Evolutionary conservation across 805 yeast species (phyloP).

Genomic region (Ogataea chonburiensis): DNA sequence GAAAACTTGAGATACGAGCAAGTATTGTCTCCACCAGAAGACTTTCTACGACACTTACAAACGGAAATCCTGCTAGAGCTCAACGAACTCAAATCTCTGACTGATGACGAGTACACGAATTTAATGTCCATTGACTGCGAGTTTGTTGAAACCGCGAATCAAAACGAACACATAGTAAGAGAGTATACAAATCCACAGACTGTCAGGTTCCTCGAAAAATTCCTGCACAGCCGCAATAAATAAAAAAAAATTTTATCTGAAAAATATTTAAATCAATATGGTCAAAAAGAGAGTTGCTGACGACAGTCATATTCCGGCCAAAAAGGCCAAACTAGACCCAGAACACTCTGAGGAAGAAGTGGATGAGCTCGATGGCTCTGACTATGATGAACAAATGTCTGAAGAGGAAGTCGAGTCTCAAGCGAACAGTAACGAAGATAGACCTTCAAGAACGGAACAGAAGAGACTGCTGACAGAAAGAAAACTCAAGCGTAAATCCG

Average conservation of each 20-base stretch:
- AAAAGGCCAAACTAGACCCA: constrained; percentile 29
- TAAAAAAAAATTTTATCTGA: constrained; percentile 12
- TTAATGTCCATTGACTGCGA: constrained; percentile 19
- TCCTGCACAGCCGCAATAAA: constrained; percentile 13
- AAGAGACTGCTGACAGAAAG: constrained; percentile 75
- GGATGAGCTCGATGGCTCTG: constrained; percentile 36
- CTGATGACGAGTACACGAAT: constrained; percentile 7
- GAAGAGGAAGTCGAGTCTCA: constrained; percentile 31
- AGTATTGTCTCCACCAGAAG: constrained; percentile 15
- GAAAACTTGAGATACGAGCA: constrained; percentile 13
- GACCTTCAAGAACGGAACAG: constrained; percentile 80
- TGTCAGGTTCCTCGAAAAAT: constrained; percentile 17
- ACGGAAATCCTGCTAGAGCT: constrained; percentile 11
- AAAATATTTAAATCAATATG: constrained; percentile 8
- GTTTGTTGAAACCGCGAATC: constrained; percentile 24
- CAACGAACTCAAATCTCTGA: constrained; percentile 8
- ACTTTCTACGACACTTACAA: constrained; percentile 15
- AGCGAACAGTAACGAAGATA: constrained; percentile 38
- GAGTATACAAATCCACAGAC: constrained; percentile 32
- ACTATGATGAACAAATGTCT: constrained; percentile 32
- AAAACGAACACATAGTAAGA: constrained; percentile 14
- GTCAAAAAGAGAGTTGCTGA: constrained; percentile 13
- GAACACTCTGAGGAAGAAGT: constrained; percentile 12
- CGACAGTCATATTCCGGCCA: constrained; percentile 10
- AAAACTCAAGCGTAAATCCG: constrained; percentile 84